These are phyloP conservation scores for Persicaria maculosa DNA, from an alignment of 148 eudicot species.

Conservation along the genomic window DNA sequence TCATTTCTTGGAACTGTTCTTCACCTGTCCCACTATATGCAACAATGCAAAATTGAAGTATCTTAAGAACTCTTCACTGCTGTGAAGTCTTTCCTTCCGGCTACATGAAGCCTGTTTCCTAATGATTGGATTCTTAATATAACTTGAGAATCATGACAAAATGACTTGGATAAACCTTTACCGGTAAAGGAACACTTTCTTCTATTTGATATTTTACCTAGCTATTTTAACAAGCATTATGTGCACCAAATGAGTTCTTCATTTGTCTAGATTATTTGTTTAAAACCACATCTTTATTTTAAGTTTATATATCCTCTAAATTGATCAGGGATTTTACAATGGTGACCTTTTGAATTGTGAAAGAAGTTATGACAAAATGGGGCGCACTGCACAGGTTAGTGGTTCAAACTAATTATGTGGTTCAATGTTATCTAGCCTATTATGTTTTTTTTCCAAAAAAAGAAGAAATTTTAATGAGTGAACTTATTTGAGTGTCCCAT, in stretches of 20 bases:
- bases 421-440: neutral
- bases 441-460: neutral
- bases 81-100: neutral
- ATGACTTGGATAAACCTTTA: neutral
- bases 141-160: neutral
- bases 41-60: neutral
- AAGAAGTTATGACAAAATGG: constrained; percentile 66
- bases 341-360: constrained; percentile 81
- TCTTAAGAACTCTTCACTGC: neutral
- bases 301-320: constrained; percentile 17
- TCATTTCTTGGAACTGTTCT: neutral
- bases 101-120: neutral
- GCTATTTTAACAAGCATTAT: neutral
- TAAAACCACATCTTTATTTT: neutral
- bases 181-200: neutral
- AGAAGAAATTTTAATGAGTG: neutral
- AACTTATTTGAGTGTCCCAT: neutral
- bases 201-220: neutral
- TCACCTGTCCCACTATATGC: neutral
- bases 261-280: neutral
- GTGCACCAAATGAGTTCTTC: neutral
- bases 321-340: constrained; percentile 42
- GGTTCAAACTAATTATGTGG: neutral
- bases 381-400: constrained; percentile 86
- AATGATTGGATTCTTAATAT: neutral